These are phyloP conservation scores for Malassezia psittaci DNA, from an alignment of 1,284 basidiomycete species.

Conservation along the genomic window DNA sequence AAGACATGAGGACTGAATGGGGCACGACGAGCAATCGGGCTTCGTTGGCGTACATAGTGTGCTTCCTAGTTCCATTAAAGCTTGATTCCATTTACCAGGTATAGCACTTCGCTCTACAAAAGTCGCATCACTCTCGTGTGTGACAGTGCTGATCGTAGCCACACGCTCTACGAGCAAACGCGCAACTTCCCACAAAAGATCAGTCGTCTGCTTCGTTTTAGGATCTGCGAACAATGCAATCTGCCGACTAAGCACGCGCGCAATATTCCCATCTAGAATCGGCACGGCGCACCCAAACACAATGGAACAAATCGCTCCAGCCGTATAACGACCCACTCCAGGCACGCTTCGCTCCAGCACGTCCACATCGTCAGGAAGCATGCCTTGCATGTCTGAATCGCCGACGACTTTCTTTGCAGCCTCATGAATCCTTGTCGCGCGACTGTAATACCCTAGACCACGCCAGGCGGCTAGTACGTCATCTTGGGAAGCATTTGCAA, in stretches of 20 bases:
- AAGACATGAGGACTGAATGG: slow-evolving; percentile 26
- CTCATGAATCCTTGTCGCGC: slow-evolving; percentile 39
- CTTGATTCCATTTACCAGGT: slow-evolving; percentile 44
- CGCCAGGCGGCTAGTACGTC: slow-evolving; percentile 42
- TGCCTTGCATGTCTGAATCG: slow-evolving; percentile 54
- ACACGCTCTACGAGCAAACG: slow-evolving; percentile 24
- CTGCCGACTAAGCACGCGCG: slow-evolving; percentile 37
- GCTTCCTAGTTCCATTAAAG: slow-evolving; percentile 44
- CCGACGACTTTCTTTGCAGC: slow-evolving; percentile 35
- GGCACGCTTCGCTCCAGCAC: slow-evolving; percentile 74
- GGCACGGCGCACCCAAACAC: slow-evolving; percentile 39
- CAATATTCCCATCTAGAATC: slow-evolving; percentile 42
- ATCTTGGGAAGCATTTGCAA: slow-evolving; percentile 59
- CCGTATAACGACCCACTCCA: slow-evolving; percentile 80
- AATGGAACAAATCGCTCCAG: slow-evolving; percentile 48
- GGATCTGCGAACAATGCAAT: slow-evolving; percentile 32
- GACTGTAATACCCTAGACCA: slow-evolving; percentile 43
- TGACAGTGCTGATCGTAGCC: neutral
- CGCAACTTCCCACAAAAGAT: slow-evolving; percentile 37
- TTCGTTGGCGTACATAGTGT: slow-evolving; percentile 29
- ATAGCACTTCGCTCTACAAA: slow-evolving; percentile 12
- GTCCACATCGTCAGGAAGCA: slow-evolving; percentile 66
- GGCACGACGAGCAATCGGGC: slow-evolving; percentile 31
- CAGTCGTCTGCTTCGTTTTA: slow-evolving; percentile 31
- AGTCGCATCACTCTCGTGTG: slow-evolving; percentile 1